Evolutionary conservation across 306 rosid species (phyloP), one percentile per base, ranked within the genome.

Genomic region (Ammopiptanthus mongolicus): DNA sequence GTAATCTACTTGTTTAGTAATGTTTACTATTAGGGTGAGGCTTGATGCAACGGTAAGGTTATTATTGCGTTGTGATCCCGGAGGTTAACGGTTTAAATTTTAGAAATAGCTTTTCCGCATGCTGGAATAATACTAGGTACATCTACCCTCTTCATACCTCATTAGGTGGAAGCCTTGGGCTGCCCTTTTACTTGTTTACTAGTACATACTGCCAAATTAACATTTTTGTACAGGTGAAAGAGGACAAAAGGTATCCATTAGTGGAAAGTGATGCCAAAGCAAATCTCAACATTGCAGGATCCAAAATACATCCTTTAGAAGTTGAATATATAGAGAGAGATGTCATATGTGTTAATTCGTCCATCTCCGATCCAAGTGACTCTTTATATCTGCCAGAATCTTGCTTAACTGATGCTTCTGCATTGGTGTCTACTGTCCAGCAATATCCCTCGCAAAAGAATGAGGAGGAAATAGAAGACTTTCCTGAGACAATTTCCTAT

Each of bases 191-290:
- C 15, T 50, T 65, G 44, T 17, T 68, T 6, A 23, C 0, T 65
- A 19, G 41, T 68, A 13, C 42, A 7, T 2, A 7, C 2, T 37
- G 8, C 31, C 5, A 56, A 52, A 42, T 25, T 31, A 21, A 25
- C 28, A 11, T 73, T 8, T 36, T 69, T 66, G 44, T 42, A 21
- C 80, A 89, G 91, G 61, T 72, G 64, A 71, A 82, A 15, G 87
- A 85, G 79, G 44, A 15, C 23, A 71, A 71, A 81, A 85, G 46
- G 41, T 44, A 69, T 75, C 79, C 68, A 67, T 14, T 69, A 47
- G 75, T 19, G 57, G 73, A 71, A 48, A 59, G 60, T 52, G 79
- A 69, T 63, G 75, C 53, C 19, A 73, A 73, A 71, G 71, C 66
- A 78, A 58, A 63, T 46, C 84, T 52, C 1, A 53, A 15, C 50